A percentile compares a stretch with the other conserved stretches of the same genome.
phyloP scores from a whole-genome alignment of 306 rosid genomes.

The Adenanthera pavonina region DNA sequence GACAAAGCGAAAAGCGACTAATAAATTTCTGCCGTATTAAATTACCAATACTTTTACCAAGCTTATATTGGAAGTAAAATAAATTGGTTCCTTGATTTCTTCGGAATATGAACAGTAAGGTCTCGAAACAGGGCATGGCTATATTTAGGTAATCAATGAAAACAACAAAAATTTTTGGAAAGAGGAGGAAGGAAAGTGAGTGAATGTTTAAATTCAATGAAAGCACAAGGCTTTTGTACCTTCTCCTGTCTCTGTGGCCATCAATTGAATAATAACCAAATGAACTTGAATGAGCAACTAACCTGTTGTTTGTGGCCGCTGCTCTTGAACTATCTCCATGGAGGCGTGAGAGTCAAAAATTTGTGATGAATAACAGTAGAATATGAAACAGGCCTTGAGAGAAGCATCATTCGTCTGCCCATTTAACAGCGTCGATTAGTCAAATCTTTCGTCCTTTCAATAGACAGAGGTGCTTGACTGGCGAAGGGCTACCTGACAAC shows the following conservation, averaged over 20 bases:
- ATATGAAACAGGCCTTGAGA: constrained; percentile 14
- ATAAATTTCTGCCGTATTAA: constrained; percentile 6
- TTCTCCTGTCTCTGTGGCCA: neutral
- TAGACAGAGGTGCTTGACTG: neutral
- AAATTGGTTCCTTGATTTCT: neutral
- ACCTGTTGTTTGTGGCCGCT: constrained; percentile 55
- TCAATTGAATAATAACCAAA: constrained; percentile 15
- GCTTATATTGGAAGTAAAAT: neutral
- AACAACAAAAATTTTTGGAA: neutral
- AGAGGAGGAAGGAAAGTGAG: neutral
- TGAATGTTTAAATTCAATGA: neutral
- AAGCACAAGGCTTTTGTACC: neutral
- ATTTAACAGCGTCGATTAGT: neutral
- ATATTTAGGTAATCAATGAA: neutral
- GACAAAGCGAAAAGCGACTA: neutral
- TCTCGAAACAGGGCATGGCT: neutral
- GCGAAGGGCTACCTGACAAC: neutral
- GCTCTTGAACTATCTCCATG: constrained; percentile 57
- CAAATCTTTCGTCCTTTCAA: neutral
- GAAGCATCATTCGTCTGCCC: constrained; percentile 15
- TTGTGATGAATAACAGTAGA: neutral
- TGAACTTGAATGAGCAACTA: constrained; percentile 30
- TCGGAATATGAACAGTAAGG: neutral
- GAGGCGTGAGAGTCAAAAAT: neutral
- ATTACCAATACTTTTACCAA: neutral